A percentile compares a stretch with the other conserved stretches of the same genome.
phyloP scores from a whole-genome alignment of 163 green algal species.

The Chlamydomonas reinhardtii region DNA sequence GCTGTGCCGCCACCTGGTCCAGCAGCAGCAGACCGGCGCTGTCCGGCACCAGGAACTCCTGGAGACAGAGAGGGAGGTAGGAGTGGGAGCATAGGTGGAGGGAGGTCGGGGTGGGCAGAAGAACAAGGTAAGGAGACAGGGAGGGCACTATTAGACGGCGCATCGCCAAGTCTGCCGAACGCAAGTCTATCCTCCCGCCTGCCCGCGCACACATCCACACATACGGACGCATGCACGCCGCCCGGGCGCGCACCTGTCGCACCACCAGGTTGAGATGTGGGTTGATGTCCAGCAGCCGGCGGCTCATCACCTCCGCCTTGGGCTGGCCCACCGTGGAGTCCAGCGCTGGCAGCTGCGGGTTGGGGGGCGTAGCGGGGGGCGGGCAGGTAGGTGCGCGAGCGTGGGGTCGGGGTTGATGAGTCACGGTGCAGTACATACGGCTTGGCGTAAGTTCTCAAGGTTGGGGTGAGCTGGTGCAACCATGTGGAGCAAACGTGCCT shows the following conservation, averaged over 20 bases:
- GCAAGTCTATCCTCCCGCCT: neutral
- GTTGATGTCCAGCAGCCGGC: slow-evolving; percentile 67
- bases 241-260: slow-evolving; percentile 26
- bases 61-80: neutral
- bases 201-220: neutral
- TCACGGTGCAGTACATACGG: too few relatives aligned
- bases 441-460: too few relatives aligned
- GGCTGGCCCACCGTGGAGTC: slow-evolving; percentile 54
- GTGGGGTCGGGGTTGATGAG: neutral
- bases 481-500: too few relatives aligned
- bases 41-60: slow-evolving; percentile 24
- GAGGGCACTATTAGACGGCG: too few relatives aligned
- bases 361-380: neutral
- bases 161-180: too few relatives aligned
- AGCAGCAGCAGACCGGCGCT: neutral
- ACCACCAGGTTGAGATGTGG: slow-evolving; percentile 54
- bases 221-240: too few relatives aligned
- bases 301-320: slow-evolving; percentile 56
- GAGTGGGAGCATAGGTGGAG: neutral
- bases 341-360: slow-evolving; percentile 66
- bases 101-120: too few relatives aligned
- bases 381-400: neutral
- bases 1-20: slow-evolving; percentile 2
- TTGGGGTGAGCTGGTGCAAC: too few relatives aligned
- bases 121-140: too few relatives aligned